Percentiles rank a stretch among this genome's conserved stretches.
phyloP scores from a whole-genome alignment of 345 rosid genomes.

The Carallia brachiata region DNA sequence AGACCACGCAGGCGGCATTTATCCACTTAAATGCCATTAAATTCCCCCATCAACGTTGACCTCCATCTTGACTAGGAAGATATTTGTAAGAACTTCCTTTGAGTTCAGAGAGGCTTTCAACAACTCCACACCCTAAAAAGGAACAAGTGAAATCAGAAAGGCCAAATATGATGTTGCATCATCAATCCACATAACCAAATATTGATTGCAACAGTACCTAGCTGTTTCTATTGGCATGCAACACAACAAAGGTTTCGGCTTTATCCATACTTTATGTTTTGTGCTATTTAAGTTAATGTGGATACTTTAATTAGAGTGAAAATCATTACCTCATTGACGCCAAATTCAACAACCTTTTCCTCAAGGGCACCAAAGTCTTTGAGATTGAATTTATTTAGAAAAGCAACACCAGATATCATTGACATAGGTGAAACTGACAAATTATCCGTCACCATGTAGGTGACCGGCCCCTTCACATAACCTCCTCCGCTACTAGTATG shows the following conservation, averaged over 20 bases:
- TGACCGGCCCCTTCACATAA: slow-evolving; percentile 28
- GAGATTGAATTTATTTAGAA: slow-evolving; percentile 16
- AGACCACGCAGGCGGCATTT: no score
- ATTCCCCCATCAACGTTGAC: no score
- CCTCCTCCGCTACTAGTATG: slow-evolving; percentile 15
- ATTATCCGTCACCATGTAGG: slow-evolving; percentile 37
- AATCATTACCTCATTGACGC: slow-evolving; percentile 14
- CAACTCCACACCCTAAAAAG: slow-evolving; percentile 4
- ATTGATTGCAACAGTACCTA: background rate
- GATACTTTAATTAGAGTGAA: background rate
- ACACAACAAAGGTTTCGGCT: no score
- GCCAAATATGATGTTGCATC: no score
- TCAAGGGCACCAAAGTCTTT: background rate
- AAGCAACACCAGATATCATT: slow-evolving; percentile 10
- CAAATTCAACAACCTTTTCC: slow-evolving; percentile 13
- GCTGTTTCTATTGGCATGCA: no score
- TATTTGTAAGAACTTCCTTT: background rate
- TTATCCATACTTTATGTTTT: no score
- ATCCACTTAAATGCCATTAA: no score
- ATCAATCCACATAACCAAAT: no score
- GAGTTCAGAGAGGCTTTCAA: slow-evolving; percentile 9
- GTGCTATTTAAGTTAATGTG: no score
- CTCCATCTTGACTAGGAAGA: slow-evolving; percentile 1
- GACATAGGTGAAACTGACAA: slow-evolving; percentile 32
- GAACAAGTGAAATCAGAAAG: background rate